A percentile compares a stretch with the other conserved stretches of the same genome.
Conservation (phyloP, 352 stramenopile species). For the Phytopythium chamaehyphon region DNA sequence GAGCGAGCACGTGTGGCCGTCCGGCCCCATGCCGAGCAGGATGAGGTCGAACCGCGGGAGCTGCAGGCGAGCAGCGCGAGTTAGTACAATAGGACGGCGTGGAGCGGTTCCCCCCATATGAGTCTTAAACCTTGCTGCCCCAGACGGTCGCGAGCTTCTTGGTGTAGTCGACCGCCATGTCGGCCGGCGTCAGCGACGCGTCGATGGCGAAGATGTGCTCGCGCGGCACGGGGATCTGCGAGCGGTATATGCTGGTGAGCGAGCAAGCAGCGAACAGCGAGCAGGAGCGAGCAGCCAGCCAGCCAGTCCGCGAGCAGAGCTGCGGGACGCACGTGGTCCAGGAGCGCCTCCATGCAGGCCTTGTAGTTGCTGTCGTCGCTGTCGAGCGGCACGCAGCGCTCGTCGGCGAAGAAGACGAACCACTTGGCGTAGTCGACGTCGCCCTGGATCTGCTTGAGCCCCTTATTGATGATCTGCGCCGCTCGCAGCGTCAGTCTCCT, state of each 20-base stretch:
- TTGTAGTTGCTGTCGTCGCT: slow-evolving; percentile 96
- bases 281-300: slow-evolving; percentile 5
- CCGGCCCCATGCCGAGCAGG: slow-evolving; percentile 96
- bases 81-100: not conserved
- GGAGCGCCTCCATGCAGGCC: slow-evolving; percentile 87
- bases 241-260: slow-evolving; percentile 2
- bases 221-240: slow-evolving; percentile 61
- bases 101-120: not conserved
- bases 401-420: slow-evolving; percentile 98
- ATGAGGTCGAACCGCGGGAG: slow-evolving; percentile 93
- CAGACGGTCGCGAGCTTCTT: slow-evolving; percentile 62
- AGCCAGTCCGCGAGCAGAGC: not conserved
- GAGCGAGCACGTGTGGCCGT: slow-evolving; percentile 98
- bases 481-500: not conserved
- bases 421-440: slow-evolving; percentile 94
- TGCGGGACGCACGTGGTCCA: slow-evolving; percentile 58
- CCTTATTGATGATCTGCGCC: slow-evolving; percentile 75
- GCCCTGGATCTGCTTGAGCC: slow-evolving; percentile 64
- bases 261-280: slow-evolving; percentile 7
- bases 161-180: slow-evolving; percentile 69
- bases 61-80: slow-evolving; percentile 16
- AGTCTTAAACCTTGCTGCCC: slow-evolving; percentile 42
- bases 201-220: slow-evolving; percentile 93
- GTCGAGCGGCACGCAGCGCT: slow-evolving; percentile 92
- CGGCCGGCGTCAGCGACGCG: slow-evolving; percentile 54